These are phyloP conservation scores for Mycena vitilis DNA, from an alignment of 768 basidiomycete genomes.

Conservation along the genomic window DNA sequence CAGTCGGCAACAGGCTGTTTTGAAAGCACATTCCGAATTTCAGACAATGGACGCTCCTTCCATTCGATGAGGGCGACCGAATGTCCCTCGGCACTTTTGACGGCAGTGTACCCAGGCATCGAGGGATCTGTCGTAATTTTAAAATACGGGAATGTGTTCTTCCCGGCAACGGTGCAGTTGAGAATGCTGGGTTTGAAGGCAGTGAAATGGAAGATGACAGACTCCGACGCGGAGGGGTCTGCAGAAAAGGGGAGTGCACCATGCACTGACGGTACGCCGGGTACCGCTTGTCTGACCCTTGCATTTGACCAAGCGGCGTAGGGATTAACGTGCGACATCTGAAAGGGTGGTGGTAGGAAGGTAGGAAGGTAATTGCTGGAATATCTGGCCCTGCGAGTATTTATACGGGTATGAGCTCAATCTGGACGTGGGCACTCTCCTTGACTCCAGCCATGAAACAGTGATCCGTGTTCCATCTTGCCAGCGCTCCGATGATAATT, in stretches of 20 bases:
- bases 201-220: conserved; percentile 51
- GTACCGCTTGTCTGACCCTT: conserved; percentile 1
- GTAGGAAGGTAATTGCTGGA: too few species aligned
- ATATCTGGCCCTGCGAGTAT: too few species aligned
- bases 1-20: conserved; percentile 50
- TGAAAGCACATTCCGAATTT: conserved; percentile 45
- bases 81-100: conserved; percentile 38
- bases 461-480: too few species aligned
- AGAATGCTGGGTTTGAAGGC: conserved; percentile 42
- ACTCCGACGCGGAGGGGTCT: conserved; percentile 18
- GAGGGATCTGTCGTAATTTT: conserved; percentile 47
- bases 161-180: conserved; percentile 22
- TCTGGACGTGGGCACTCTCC: too few species aligned
- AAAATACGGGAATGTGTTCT: conserved; percentile 52
- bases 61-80: conserved; percentile 53
- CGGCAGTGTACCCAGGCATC: conserved; percentile 44
- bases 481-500: too few species aligned
- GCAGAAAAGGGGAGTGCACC: conserved; percentile 55
- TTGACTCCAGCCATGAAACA: too few species aligned
- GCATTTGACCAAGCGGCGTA: conserved; percentile 23
- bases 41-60: conserved; percentile 43
- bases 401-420: too few species aligned
- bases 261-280: conserved; percentile 51
- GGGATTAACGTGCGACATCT: conserved; percentile 21
- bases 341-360: not conserved